Percentiles rank a stretch among this genome's conserved stretches.
These are phyloP conservation scores for Mucor racemosus DNA, from an alignment of 371 early-diverging fungal genomes.

Conservation along the genomic window DNA sequence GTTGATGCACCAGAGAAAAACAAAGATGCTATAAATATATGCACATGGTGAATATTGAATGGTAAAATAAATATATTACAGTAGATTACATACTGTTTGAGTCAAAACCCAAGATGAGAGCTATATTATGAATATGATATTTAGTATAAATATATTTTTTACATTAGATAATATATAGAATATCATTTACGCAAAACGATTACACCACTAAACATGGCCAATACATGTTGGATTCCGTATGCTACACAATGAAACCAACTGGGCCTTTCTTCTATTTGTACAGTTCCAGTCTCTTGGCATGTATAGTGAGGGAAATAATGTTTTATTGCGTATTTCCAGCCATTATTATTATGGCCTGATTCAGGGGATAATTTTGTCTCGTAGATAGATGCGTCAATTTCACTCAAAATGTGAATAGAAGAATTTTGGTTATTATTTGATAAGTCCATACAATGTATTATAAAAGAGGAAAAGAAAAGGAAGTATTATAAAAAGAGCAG, in stretches of 20 bases:
- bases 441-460: neutral
- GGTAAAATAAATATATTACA: too few relatives aligned
- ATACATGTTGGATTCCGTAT: constrained; percentile 54
- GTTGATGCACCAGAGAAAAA: constrained; percentile 62
- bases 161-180: neutral
- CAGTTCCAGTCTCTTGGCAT: constrained; percentile 22
- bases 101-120: constrained; percentile 50
- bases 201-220: constrained; percentile 63
- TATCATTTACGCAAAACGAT: constrained; percentile 39
- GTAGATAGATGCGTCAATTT: neutral
- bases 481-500: too few relatives aligned
- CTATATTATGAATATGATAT: constrained; percentile 1
- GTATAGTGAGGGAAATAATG: constrained; percentile 37
- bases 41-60: neutral
- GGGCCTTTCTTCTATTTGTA: constrained; percentile 50
- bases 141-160: constrained; percentile 1
- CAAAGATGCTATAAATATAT: constrained; percentile 40
- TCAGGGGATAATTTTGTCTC: neutral
- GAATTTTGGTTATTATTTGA: neutral
- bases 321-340: constrained; percentile 7
- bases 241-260: constrained; percentile 34
- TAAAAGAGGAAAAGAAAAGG: too few relatives aligned
- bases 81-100: constrained; percentile 30
- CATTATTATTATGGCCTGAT: neutral
- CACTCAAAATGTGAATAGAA: neutral